A percentile compares a stretch with the other conserved stretches of the same genome.
These are phyloP conservation scores for Borovskyia barvae DNA, from an alignment of 208 protist genomes.

Conservation along the genomic window DNA sequence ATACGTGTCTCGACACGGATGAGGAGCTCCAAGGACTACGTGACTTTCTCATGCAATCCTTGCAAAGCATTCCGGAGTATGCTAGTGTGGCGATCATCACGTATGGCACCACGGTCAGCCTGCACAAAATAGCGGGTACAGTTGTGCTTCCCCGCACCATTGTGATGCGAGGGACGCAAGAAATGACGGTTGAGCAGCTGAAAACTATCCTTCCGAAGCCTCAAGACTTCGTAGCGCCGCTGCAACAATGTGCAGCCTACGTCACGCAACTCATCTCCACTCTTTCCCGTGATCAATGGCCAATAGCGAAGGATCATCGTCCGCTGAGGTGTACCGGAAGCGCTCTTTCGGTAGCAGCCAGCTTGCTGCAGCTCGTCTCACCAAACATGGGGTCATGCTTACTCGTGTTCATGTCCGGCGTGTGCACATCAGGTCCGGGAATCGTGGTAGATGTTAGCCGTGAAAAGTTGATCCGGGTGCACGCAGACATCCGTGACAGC, in stretches of 20 bases:
- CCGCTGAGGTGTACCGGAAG: slow-evolving; percentile 95
- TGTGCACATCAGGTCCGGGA: slow-evolving; percentile 94
- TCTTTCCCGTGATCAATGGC: slow-evolving; percentile 95
- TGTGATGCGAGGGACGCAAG: slow-evolving; percentile 76
- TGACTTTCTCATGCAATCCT: slow-evolving; percentile 89
- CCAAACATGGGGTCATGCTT: slow-evolving; percentile 93
- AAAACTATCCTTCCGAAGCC: slow-evolving; percentile 44
- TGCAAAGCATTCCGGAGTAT: slow-evolving; percentile 93
- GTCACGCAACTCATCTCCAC: slow-evolving; percentile 94
- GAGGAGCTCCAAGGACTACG: slow-evolving; percentile 93
- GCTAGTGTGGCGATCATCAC: slow-evolving; percentile 96
- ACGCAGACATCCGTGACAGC: slow-evolving; percentile 95
- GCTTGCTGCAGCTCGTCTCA: slow-evolving; percentile 90
- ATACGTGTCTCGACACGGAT: slow-evolving; percentile 95
- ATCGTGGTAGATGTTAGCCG: slow-evolving; percentile 90
- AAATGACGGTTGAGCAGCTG: slow-evolving; percentile 63
- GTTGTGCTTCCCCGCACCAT: slow-evolving; percentile 84
- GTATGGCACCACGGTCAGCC: slow-evolving; percentile 95
- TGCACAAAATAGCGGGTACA: slow-evolving; percentile 74
- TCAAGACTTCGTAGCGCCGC: slow-evolving; percentile 74
- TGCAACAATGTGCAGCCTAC: slow-evolving; percentile 51
- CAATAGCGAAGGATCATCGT: slow-evolving; percentile 89
- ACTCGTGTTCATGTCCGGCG: slow-evolving; percentile 95
- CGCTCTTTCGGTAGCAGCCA: slow-evolving; percentile 95
- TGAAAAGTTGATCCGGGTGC: slow-evolving; percentile 95